Evolutionary conservation across 306 rosid species (phyloP).

Genomic region (Crotalaria pallida): DNA sequence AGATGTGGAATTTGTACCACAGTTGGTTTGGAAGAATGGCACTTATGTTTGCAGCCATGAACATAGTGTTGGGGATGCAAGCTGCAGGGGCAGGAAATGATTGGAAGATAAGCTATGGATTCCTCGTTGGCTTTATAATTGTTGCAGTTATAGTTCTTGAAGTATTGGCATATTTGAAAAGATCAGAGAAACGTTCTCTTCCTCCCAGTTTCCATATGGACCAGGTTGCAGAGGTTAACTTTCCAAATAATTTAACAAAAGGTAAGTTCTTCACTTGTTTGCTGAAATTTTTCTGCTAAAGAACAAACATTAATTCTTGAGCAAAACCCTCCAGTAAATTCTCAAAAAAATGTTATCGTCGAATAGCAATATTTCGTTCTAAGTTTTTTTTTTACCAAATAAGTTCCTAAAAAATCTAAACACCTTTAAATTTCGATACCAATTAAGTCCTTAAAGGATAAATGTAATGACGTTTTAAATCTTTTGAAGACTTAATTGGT

Average conservation of each 20-base stretch:
- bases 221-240: conserved; percentile 34
- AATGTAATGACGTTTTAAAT: too few relatives aligned
- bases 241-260: conserved; percentile 27
- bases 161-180: conserved; percentile 63
- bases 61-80: conserved; percentile 78
- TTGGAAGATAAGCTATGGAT: conserved; percentile 86
- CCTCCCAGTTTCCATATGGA: conserved; percentile 57
- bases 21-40: conserved; percentile 90
- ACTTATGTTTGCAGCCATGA: conserved; percentile 79
- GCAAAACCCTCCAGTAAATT: too few relatives aligned
- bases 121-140: conserved; percentile 57
- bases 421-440: too few relatives aligned
- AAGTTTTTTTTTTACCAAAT: too few relatives aligned
- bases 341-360: too few relatives aligned
- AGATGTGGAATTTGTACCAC: conserved; percentile 89
- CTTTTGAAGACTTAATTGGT: too few relatives aligned
- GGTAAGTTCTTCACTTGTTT: conserved; percentile 14
- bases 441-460: too few relatives aligned
- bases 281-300: not conserved
- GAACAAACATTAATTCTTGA: too few relatives aligned
- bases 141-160: conserved; percentile 63
- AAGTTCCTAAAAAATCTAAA: too few relatives aligned
- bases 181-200: conserved; percentile 45
- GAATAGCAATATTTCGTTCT: too few relatives aligned
- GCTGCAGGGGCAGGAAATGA: conserved; percentile 73